Base-by-base conservation (phyloP, 2,329 filamentous ascomycete genomes). In the Keithomyces neogunnii region DNA sequence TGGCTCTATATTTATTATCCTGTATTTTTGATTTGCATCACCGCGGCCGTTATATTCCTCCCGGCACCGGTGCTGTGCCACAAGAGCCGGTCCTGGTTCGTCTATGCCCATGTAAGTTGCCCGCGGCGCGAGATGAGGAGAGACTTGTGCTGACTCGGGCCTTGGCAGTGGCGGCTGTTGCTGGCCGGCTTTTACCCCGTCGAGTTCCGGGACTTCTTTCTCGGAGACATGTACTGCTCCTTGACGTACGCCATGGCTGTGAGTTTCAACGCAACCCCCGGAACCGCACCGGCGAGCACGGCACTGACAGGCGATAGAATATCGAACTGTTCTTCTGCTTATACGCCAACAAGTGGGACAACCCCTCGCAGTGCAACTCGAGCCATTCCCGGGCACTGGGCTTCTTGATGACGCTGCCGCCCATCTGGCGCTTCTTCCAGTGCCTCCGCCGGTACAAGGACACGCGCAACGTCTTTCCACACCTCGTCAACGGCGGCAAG, bases 151-250 rank as follows among this genome's bases (percentile, higher is more conserved):
- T 44, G 26, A 44, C 28, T 30, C 10, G 26, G 33, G 11, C 1
- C 9, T 1, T 11, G 28, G 5, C 56, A 93, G 86, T 95, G 88
- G 80, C 88, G 93, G 54, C 75, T 97, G 19, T 72, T 95, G 49
- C 78, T 92, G 47, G 89, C 92, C 11, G 91, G 91, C 3, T 66
- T 95, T 26, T 96, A 95, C 62, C 89, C 89, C 1, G 93, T 99
- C 47, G 92, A 97, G 65, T 99, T 97, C 66, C 82, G 91, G 52
- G 93, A 99, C 68, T 97, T 99, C 71, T 97, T 96, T 68, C 78
- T 97, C 0, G 93, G 93, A 49, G 93, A 99, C 65, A 96, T 97
- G 76, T 96, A 95, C 68, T 97, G 92, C 69, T 97, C 93, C 3
- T 75, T 95, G 51, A 95, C 91, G 5, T 99, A 99, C 67, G 80